phyloP scores from a whole-genome alignment of 176 grass and related monocot species.

The Aegilops speltoides region DNA sequence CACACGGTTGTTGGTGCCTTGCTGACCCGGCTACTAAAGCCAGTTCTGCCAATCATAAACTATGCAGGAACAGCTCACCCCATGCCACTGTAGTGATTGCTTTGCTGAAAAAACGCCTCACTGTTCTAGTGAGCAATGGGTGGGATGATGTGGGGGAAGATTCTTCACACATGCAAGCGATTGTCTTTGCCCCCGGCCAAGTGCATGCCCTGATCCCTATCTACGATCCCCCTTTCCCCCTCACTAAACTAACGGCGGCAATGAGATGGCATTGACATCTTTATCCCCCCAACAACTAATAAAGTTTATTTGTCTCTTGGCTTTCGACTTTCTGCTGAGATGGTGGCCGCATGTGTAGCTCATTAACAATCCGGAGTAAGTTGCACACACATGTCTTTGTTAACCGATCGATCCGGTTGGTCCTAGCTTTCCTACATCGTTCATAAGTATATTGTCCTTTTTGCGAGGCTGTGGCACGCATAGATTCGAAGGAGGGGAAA shows the following conservation, averaged over 20 bases:
- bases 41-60: conserved; percentile 40
- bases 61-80: conserved; percentile 52
- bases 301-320: conserved; percentile 44
- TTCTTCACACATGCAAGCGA: conserved; percentile 67
- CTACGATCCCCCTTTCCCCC: conserved; percentile 22
- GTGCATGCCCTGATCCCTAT: conserved; percentile 42
- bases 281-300: not conserved
- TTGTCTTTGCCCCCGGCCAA: conserved; percentile 37
- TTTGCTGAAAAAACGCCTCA: conserved; percentile 39
- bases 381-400: conserved; percentile 42
- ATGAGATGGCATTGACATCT: conserved; percentile 56
- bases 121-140: conserved; percentile 17
- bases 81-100: conserved; percentile 37
- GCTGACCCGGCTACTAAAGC: conserved; percentile 37
- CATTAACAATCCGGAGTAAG: conserved; percentile 40
- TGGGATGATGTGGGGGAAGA: conserved; percentile 46
- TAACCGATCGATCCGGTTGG: conserved; percentile 20
- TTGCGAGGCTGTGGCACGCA: conserved; percentile 43
- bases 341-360: conserved; percentile 61
- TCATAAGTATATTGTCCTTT: conserved; percentile 37
- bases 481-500: conserved; percentile 42
- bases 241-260: conserved; percentile 28
- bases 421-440: conserved; percentile 28
- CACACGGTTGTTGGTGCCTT: conserved; percentile 11
- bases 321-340: conserved; percentile 60